phyloP scores from a whole-genome alignment of 176 grass and related monocot species.

The Calamus simplicifolius region DNA sequence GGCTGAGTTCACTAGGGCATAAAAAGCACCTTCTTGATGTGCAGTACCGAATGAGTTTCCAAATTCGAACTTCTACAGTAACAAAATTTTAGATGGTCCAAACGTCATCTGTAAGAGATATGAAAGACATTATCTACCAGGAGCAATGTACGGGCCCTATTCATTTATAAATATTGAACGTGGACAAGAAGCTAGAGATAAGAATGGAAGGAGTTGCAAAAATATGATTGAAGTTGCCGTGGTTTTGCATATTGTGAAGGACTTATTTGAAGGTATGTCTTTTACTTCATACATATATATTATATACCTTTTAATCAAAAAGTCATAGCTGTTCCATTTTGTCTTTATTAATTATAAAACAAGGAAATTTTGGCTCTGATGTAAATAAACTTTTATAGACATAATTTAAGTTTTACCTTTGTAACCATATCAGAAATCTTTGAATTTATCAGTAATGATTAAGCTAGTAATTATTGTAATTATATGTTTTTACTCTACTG shows the following conservation, averaged over 20 bases:
- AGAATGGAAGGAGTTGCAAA: constrained; percentile 55
- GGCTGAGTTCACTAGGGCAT: constrained; percentile 65
- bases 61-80: constrained; percentile 54
- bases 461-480: too few relatives aligned
- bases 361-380: too few relatives aligned
- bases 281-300: neutral
- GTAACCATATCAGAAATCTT: too few relatives aligned
- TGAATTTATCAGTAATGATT: too few relatives aligned
- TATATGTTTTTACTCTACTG: too few relatives aligned
- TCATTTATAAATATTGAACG: constrained; percentile 60
- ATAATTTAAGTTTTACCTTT: too few relatives aligned
- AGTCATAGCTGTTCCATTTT: too few relatives aligned
- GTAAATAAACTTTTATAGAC: too few relatives aligned
- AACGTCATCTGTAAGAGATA: constrained; percentile 49
- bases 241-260: constrained; percentile 46
- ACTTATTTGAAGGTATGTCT: constrained; percentile 50
- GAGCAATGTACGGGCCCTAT: constrained; percentile 55
- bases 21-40: constrained; percentile 59
- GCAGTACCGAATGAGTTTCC: constrained; percentile 91
- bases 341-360: too few relatives aligned
- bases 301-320: too few relatives aligned
- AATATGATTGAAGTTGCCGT: constrained; percentile 62
- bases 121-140: constrained; percentile 32
- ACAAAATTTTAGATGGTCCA: constrained; percentile 57
- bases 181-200: constrained; percentile 44